Conservation (phyloP, 495 filamentous ascomycete genomes). For the Achaetomiella virescens region DNA sequence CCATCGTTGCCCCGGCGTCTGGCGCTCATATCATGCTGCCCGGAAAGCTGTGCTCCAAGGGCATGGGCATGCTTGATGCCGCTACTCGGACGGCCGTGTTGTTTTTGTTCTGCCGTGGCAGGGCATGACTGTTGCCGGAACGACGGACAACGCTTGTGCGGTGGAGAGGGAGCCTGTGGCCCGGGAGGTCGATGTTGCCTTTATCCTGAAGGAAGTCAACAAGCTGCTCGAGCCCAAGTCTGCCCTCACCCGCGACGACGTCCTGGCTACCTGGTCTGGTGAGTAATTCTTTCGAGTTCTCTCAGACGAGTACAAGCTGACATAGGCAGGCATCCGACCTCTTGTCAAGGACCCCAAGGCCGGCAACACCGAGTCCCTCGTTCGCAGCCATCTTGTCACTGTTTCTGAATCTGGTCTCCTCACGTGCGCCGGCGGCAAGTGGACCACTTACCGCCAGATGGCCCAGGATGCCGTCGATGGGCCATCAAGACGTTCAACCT, state of each 20-base stretch:
- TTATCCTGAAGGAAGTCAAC: conserved; percentile 89
- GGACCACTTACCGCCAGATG: conserved; percentile 99
- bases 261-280: conserved; percentile 92
- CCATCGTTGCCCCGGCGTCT: conserved; percentile 89
- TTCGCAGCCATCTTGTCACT: conserved; percentile 91
- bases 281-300: too few relatives aligned
- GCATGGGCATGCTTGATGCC: conserved; percentile 96
- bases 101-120: conserved; percentile 99
- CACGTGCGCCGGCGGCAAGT: conserved; percentile 96
- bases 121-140: conserved; percentile 97
- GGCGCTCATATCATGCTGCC: conserved; percentile 94
- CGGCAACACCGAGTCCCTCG: conserved; percentile 87
- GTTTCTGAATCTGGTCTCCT: conserved; percentile 80
- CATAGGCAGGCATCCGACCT: conserved; percentile 56
- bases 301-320: too few relatives aligned
- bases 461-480: conserved; percentile 91
- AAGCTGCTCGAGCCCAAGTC: conserved; percentile 89
- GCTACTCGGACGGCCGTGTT: conserved; percentile 92
- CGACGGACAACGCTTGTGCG: conserved; percentile 77
- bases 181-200: conserved; percentile 87
- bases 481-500: conserved; percentile 68
- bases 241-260: conserved; percentile 86
- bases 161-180: conserved; percentile 78
- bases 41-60: conserved; percentile 86
- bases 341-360: conserved; percentile 92